Evolutionary conservation across 208 protist genomes (phyloP).

Genomic region (Acanthamoeba healyi): DNA sequence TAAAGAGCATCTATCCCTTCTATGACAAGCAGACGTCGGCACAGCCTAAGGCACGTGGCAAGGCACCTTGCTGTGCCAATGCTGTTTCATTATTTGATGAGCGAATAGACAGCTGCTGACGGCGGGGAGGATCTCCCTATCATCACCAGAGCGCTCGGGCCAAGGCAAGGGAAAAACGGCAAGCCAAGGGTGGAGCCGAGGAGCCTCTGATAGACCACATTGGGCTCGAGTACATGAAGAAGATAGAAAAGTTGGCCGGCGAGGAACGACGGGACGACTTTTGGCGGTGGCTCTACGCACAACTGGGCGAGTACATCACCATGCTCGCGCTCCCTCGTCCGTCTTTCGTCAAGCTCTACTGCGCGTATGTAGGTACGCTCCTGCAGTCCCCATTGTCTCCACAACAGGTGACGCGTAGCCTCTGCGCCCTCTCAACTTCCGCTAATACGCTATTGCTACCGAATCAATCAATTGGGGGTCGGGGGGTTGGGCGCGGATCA

Average conservation of each 20-base stretch:
- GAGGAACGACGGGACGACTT: slow-evolving; percentile 19
- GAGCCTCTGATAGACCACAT: background rate
- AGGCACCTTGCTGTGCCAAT: too few relatives aligned
- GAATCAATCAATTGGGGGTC: too few relatives aligned
- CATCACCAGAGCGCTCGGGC: background rate
- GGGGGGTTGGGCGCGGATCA: too few relatives aligned
- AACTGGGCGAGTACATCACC: slow-evolving; percentile 66
- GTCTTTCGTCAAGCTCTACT: slow-evolving; percentile 53
- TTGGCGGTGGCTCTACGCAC: slow-evolving; percentile 62
- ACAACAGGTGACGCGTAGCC: too few relatives aligned
- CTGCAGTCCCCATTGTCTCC: too few relatives aligned
- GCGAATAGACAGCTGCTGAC: too few relatives aligned
- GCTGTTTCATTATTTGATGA: too few relatives aligned
- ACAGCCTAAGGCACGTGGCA: background rate
- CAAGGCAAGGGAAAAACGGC: background rate
- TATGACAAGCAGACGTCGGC: slow-evolving; percentile 21
- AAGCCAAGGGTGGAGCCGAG: background rate
- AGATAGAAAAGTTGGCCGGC: slow-evolving; percentile 32
- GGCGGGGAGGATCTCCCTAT: background rate
- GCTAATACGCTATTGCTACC: too few relatives aligned
- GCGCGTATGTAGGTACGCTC: background rate
- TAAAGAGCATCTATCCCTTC: slow-evolving; percentile 50
- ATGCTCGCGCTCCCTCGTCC: slow-evolving; percentile 50
- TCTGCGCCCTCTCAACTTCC: too few relatives aligned
- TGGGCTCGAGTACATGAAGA: slow-evolving; percentile 63